Evolutionary conservation across 1,284 basidiomycete species (phyloP).

Genomic region (Austroboletus olivaceoglutinosus): DNA sequence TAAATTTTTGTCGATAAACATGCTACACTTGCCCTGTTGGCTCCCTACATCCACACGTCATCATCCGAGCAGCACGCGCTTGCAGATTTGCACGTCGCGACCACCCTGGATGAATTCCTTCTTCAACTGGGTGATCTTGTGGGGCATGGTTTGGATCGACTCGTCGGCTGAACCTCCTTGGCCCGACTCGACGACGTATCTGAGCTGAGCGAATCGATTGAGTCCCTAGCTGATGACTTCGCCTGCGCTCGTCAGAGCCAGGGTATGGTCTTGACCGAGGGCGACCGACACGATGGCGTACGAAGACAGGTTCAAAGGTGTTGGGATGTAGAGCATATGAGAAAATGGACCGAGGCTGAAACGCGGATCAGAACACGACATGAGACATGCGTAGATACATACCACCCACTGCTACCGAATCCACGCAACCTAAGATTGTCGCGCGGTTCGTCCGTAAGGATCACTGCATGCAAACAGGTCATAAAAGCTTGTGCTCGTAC

Average conservation of each 20-base stretch:
- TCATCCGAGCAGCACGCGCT: no score
- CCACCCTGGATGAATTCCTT: no score
- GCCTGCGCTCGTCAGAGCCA: conserved; percentile 78
- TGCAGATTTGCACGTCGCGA: no score
- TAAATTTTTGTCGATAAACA: no score
- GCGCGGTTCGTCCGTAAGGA: conserved; percentile 70
- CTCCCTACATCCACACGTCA: no score
- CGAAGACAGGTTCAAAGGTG: conserved; percentile 53
- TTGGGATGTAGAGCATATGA: conserved; percentile 77
- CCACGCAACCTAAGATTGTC: conserved; percentile 84
- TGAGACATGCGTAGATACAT: conserved; percentile 47
- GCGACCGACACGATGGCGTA: conserved; percentile 65
- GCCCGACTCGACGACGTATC: conserved; percentile 75
- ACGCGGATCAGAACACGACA: not conserved
- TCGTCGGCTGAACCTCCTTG: conserved; percentile 35
- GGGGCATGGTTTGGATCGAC: no score
- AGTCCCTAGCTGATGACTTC: conserved; percentile 90
- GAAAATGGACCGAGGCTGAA: conserved; percentile 71
- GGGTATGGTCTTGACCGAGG: conserved; percentile 91
- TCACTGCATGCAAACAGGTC: no score
- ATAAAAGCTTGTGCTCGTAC: not conserved
- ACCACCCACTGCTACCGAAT: conserved; percentile 81
- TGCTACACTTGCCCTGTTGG: no score
- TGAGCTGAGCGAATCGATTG: conserved; percentile 85
- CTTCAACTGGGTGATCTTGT: no score